Base-by-base conservation (phyloP, 2,329 filamentous ascomycete species). In the Rasamsonia emersonii region DNA sequence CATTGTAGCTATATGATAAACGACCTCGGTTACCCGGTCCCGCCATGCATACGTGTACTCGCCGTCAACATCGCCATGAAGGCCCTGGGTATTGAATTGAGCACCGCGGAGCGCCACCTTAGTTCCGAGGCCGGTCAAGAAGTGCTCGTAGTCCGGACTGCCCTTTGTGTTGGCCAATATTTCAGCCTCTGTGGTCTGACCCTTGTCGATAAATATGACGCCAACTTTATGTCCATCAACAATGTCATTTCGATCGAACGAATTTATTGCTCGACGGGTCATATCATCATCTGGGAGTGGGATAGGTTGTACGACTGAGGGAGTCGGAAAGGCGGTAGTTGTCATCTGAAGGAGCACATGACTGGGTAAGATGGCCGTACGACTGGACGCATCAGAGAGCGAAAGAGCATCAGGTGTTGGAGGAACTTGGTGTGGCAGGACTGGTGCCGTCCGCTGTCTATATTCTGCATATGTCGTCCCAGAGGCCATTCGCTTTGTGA, bases 201-300 rank as follows among this genome's bases (percentile, higher is more conserved):
- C 81, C 47, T 93, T 80, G 33, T 82, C 86, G 41, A 96, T 81
- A 57, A 95, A 98, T 24, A 98, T 79, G 14, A 98, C 82, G 10
- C 91, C 91, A 24, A 94, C 82, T 59, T 94, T 95, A 67, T 96
- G 86, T 5, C 86, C 86, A 57, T 98, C 91, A 4, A 98, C 80
- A 6, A 86, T 88, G 21, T 89, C 82, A 43, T 77, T 93, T 18
- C 80, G 77, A 57, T 98, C 91, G 55, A 98, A 93, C 9, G 77
- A 69, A 21, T 74, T 73, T 23, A 98, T 79, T 1, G 85, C 81
- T 44, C 89, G 77, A 21, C 76, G 71, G 2, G 80, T 76, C 18
- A 73, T 71, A 10, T 85, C 82, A 37, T 82, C 65, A 30, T 81
- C 75, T 0, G 86, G 86, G 5, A 96, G 68, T 0, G 79, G 76